A percentile compares a stretch with the other conserved stretches of the same genome.
These are phyloP conservation scores for Alternaria sp. DNA, from an alignment of 2,329 filamentous ascomycete species.

Conservation along the genomic window DNA sequence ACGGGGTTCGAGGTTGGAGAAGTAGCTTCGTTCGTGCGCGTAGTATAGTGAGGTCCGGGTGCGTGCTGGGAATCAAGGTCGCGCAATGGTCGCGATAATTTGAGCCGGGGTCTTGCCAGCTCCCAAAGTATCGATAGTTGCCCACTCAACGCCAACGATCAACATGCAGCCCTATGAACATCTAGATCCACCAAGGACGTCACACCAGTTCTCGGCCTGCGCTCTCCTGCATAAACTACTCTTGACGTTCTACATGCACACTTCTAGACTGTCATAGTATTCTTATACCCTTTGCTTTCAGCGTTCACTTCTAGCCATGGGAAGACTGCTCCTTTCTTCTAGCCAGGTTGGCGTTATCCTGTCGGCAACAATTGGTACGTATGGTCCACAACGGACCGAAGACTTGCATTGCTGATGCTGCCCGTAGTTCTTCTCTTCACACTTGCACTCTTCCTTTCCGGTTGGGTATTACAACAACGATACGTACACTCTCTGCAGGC, in stretches of 20 bases:
- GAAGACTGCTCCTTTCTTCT: conserved; percentile 69
- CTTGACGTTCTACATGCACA: conserved; percentile 20
- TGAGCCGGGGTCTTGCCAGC: conserved; percentile 19
- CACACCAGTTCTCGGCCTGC: conserved; percentile 35
- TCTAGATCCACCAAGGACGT: conserved; percentile 34
- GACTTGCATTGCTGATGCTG: not conserved
- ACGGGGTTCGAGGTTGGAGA: not conserved
- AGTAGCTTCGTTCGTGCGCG: not conserved
- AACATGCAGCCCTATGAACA: conserved; percentile 28
- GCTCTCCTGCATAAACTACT: conserved; percentile 30
- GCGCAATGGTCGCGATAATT: conserved; percentile 22
- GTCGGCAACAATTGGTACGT: conserved; percentile 69
- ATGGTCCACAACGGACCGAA: not conserved
- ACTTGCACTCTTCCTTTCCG: conserved; percentile 82
- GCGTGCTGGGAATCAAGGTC: conserved; percentile 6
- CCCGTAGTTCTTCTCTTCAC: conserved; percentile 75
- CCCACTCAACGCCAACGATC: conserved; percentile 22
- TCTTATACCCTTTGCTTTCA: conserved; percentile 28
- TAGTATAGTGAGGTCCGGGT: not conserved
- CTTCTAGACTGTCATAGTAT: conserved; percentile 18
- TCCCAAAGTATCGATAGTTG: conserved; percentile 40
- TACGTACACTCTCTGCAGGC: conserved; percentile 79
- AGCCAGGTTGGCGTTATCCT: conserved; percentile 74
- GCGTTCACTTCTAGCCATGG: conserved; percentile 28
- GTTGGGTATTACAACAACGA: conserved; percentile 86